Evolutionary conservation across 495 filamentous ascomycete genomes (phyloP).

Genomic region (Lophiostoma macrostomum): DNA sequence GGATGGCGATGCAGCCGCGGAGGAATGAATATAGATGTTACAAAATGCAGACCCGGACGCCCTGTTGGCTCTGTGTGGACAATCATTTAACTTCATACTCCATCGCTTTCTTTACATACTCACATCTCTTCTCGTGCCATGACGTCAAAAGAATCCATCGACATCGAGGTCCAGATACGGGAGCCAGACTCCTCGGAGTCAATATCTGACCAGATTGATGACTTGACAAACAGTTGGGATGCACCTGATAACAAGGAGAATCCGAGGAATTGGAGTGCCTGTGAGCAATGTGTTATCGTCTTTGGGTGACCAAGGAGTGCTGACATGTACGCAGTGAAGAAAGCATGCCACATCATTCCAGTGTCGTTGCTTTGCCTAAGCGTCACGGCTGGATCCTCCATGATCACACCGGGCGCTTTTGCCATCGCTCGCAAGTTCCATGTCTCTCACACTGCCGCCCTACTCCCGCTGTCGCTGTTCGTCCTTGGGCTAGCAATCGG

Average conservation of each 20-base stretch:
- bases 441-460: constrained; percentile 33
- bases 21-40: no score
- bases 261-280: constrained; percentile 7
- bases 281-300: neutral
- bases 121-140: no score
- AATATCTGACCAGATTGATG: no score
- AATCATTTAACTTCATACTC: no score
- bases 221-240: no score
- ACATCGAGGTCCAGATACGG: no score
- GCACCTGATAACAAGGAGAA: constrained; percentile 1
- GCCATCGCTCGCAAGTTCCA: constrained; percentile 34
- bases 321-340: constrained; percentile 4
- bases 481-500: constrained; percentile 37
- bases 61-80: no score
- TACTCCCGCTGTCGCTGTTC: constrained; percentile 36
- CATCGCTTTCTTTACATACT: no score
- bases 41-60: no score
- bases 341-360: constrained; percentile 2
- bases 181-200: no score
- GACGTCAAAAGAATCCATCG: no score
- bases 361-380: neutral
- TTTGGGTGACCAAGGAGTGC: neutral
- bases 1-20: no score
- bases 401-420: constrained; percentile 28
- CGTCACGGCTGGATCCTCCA: constrained; percentile 27